These are phyloP conservation scores for Leishmania aethiopica DNA, from an alignment of 208 protist species.

Conservation along the genomic window DNA sequence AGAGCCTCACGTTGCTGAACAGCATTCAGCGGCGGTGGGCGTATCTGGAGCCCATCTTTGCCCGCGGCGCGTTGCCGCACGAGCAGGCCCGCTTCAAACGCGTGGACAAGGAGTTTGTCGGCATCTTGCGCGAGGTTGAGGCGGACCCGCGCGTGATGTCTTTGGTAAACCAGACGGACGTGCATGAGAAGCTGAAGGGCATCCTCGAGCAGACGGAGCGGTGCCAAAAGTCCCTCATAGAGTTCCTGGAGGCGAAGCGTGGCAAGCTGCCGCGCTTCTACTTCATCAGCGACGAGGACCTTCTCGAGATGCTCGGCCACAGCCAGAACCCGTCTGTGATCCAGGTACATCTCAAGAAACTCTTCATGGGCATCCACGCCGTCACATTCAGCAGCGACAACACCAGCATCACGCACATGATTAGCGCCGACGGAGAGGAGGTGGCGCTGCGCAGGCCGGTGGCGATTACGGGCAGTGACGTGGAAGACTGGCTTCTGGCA, in stretches of 20 bases:
- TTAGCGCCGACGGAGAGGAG: conserved; percentile 86
- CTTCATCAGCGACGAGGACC: conserved; percentile 98
- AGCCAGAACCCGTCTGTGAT: conserved; percentile 92
- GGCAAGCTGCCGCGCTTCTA: conserved; percentile 96
- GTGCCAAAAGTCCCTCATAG: conserved; percentile 96
- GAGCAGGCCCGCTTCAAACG: conserved; percentile 96
- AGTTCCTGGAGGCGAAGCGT: conserved; percentile 98
- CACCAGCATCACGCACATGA: conserved; percentile 90
- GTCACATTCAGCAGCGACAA: conserved; percentile 83
- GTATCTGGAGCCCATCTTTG: conserved; percentile 98
- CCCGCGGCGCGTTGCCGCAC: conserved; percentile 94
- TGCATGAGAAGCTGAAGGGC: conserved; percentile 83
- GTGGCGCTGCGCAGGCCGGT: conserved; percentile 76
- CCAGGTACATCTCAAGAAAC: conserved; percentile 93
- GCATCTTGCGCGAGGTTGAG: conserved; percentile 91
- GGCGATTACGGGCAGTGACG: conserved; percentile 85
- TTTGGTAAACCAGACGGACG: conserved; percentile 80
- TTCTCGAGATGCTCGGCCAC: conserved; percentile 98
- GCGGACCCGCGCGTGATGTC: conserved; percentile 93
- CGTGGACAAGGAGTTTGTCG: conserved; percentile 96
- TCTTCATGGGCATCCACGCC: conserved; percentile 94
- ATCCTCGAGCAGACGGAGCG: conserved; percentile 96
- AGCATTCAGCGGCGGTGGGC: conserved; percentile 97
- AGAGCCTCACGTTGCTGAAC: conserved; percentile 90
- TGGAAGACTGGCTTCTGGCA: conserved; percentile 94